A percentile compares a stretch with the other conserved stretches of the same genome.
Conservation (phyloP, 768 basidiomycete species). For the Lepiota subincarnata region DNA sequence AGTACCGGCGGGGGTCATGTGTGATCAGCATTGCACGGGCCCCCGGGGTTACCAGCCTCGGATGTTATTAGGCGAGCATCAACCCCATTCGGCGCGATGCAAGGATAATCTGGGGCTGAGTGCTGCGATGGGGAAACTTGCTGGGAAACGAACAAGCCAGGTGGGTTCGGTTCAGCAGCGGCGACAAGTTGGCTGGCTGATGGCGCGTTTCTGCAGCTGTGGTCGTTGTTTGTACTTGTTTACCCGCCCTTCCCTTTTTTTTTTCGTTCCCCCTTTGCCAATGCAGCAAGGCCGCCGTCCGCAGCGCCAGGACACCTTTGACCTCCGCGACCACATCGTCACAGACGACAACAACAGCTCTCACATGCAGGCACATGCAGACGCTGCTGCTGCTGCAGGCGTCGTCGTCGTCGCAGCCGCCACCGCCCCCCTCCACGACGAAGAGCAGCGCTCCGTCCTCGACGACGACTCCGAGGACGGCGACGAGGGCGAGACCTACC, state of each 20-base stretch:
- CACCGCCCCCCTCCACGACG: slow-evolving; percentile 46
- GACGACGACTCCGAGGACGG: slow-evolving; percentile 75
- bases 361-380: slow-evolving; percentile 7
- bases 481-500: slow-evolving; percentile 66
- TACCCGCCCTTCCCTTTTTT: background rate
- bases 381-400: slow-evolving; percentile 24
- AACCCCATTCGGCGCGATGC: slow-evolving; percentile 40
- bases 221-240: background rate
- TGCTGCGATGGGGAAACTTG: too few relatives aligned
- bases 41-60: too few relatives aligned
- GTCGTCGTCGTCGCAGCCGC: slow-evolving; percentile 35
- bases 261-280: background rate
- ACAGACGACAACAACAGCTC: background rate
- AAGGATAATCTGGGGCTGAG: background rate
- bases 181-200: too few relatives aligned
- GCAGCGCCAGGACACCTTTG: slow-evolving; percentile 5
- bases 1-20: background rate
- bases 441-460: slow-evolving; percentile 80
- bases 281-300: background rate
- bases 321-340: slow-evolving; percentile 6
- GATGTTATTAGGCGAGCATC: slow-evolving; percentile 30
- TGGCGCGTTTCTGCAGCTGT: too few relatives aligned
- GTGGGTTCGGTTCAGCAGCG: background rate
- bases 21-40: too few relatives aligned
- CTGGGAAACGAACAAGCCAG: slow-evolving; percentile 19